Evolutionary conservation across 768 basidiomycete species (phyloP), one percentile per base, ranked within the genome.

Genomic region (Auriscalpium vulgare): DNA sequence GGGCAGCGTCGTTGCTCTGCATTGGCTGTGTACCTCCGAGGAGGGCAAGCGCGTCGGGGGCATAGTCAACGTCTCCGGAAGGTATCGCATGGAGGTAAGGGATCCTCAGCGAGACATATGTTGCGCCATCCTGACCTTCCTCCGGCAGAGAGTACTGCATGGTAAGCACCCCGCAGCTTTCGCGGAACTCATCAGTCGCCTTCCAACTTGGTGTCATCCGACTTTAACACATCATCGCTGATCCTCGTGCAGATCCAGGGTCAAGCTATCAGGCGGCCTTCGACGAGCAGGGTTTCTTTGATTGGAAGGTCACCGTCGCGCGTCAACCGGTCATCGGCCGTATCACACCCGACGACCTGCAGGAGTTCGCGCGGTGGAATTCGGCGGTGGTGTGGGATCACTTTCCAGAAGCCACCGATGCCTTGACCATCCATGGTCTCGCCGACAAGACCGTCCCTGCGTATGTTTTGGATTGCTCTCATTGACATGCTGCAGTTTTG

Each of bases 341-440:
- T 57, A 74, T 89, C 48, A 75, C 75, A 50, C 80, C 81, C 2
- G 75, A 78, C 37, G 84, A 88, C 60, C 60, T 91, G 21, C 75
- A 83, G 37, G 68, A 69, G 8, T 91, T 90, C 67, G 74, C 78
- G 17, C 72, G 65, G 19, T 87, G 84, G 80, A 81, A 91, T 63
- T 79, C 83, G 10, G 79, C 80, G 1, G 70, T 84, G 35, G 82
- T 90, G 29, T 85, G 84, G 82, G 77, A 79, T 50, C 66, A 74
- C 5, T 91, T 92, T 63, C 90, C 91, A 21, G 59, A 68, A 13
- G 58, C 69, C 2, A 75, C 77, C 8, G 79, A 91, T 66, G 88
- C 87, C n/a, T 70, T 93, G 47, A 88, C 84, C 3, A 65, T 91
- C 48, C 91, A 92, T 56, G 91, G 90, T n/a, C 70, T 91, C 44